Evolutionary conservation across 225 moss, liverwort and hornwort genomes (phyloP).

Genomic region (Marchantia polymorpha): DNA sequence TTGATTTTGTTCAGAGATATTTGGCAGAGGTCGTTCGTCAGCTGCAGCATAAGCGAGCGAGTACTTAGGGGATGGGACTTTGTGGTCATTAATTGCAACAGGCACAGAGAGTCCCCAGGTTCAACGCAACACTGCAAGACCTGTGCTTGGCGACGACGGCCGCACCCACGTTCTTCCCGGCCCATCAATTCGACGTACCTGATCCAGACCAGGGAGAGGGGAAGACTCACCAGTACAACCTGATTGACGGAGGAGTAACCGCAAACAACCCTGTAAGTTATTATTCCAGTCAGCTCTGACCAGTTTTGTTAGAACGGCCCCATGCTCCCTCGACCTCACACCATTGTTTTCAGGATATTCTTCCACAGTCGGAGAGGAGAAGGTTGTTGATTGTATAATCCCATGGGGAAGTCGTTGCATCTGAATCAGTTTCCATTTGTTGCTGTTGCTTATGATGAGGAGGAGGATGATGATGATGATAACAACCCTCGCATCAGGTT

Average conservation of each 20-base stretch:
- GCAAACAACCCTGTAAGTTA: constrained; percentile 61
- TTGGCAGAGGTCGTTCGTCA: too few species aligned
- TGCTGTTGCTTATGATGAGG: not conserved
- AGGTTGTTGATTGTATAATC: not conserved
- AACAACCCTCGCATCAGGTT: too few species aligned
- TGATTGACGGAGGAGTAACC: constrained; percentile 62
- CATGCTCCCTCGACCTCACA: not conserved
- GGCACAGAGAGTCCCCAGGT: constrained; percentile 20
- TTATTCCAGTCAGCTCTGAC: not conserved
- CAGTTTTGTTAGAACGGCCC: not conserved
- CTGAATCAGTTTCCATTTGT: too few species aligned
- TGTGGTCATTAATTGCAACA: not conserved
- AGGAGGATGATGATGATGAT: too few species aligned
- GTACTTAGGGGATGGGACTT: not conserved
- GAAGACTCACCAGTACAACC: constrained; percentile 45
- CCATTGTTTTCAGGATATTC: not conserved
- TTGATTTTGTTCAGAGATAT: too few species aligned
- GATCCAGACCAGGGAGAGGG: constrained; percentile 31
- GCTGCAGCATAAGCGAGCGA: constrained; percentile 26
- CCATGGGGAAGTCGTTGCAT: not conserved
- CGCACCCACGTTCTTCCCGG: constrained; percentile 65
- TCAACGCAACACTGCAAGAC: constrained; percentile 44
- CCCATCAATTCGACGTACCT: constrained; percentile 49
- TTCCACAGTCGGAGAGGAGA: not conserved
- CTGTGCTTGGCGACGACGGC: constrained; percentile 64